These are phyloP conservation scores for Aspergillus sp. DNA, from an alignment of 2,329 filamentous ascomycete genomes.

Conservation along the genomic window DNA sequence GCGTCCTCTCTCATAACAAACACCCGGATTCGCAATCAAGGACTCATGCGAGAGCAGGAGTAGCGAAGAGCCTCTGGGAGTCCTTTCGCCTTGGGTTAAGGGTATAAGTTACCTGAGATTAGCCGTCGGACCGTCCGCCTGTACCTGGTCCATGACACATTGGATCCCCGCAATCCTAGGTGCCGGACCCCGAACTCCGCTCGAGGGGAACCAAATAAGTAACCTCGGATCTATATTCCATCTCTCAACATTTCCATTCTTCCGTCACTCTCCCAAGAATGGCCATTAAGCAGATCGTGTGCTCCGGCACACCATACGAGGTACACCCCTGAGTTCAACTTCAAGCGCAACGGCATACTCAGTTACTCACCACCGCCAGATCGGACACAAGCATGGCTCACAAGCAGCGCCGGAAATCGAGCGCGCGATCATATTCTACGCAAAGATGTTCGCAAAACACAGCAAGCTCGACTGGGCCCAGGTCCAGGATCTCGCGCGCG, in stretches of 20 bases:
- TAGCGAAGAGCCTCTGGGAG: no score
- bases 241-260: neutral
- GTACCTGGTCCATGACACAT: no score
- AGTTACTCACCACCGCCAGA: neutral
- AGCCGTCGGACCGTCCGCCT: no score
- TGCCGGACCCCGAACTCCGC: no score
- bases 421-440: conserved; percentile 1
- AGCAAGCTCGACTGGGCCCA: conserved; percentile 46
- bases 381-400: neutral
- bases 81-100: no score
- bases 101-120: no score
- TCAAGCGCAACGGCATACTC: no score
- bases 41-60: no score
- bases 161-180: no score
- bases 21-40: no score
- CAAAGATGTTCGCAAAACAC: conserved; percentile 4
- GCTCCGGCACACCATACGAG: conserved; percentile 9
- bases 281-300: conserved; percentile 8
- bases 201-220: no score
- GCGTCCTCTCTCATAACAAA: no score
- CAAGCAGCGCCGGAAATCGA: neutral
- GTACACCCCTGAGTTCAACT: neutral
- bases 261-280: neutral
- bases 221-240: neutral
- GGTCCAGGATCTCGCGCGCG: conserved; percentile 44